Evolutionary conservation across 139 green algal genomes (phyloP).

Genomic region (Diplosphaera chodatii): DNA sequence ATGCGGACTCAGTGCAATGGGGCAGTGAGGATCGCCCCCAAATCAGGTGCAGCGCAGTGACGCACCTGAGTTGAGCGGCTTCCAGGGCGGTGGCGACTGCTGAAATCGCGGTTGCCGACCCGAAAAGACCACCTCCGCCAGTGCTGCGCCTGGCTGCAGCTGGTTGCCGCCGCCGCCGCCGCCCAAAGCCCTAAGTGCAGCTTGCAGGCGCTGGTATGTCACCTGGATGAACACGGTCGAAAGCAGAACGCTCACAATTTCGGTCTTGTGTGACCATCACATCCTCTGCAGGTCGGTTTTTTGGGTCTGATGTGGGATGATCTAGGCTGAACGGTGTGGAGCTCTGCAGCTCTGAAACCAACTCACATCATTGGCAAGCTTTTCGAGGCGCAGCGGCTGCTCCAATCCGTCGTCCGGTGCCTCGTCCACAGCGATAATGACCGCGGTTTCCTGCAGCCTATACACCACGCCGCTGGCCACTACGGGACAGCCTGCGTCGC

Average conservation of each 20-base stretch:
- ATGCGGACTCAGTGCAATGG: no score
- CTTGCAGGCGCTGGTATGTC: slow-evolving; percentile 71
- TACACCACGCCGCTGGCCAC: slow-evolving; percentile 66
- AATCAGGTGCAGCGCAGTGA: no score
- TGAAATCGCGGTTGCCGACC: slow-evolving; percentile 37
- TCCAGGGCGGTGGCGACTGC: slow-evolving; percentile 27
- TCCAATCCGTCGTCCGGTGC: slow-evolving; percentile 82
- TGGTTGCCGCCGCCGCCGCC: neutral
- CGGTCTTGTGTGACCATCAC: no score
- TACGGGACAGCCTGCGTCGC: slow-evolving; percentile 7
- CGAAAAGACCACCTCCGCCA: slow-evolving; percentile 75
- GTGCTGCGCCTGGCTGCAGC: slow-evolving; percentile 10
- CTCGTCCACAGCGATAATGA: slow-evolving; percentile 85
- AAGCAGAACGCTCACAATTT: no score
- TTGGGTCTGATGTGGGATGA: no score
- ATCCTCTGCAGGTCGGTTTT: no score
- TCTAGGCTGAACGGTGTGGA: no score
- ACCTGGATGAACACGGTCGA: slow-evolving; percentile 60
- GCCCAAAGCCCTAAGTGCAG: slow-evolving; percentile 38
- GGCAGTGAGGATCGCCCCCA: no score
- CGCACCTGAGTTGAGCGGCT: slow-evolving; percentile 33
- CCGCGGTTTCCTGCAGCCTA: slow-evolving; percentile 57
- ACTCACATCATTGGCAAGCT: slow-evolving; percentile 87
- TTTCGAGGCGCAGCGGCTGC: slow-evolving; percentile 81
- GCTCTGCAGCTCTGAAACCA: no score